Evolutionary conservation across 2,329 filamentous ascomycete species (phyloP).

Genomic region (Cercospora brassicicola): DNA sequence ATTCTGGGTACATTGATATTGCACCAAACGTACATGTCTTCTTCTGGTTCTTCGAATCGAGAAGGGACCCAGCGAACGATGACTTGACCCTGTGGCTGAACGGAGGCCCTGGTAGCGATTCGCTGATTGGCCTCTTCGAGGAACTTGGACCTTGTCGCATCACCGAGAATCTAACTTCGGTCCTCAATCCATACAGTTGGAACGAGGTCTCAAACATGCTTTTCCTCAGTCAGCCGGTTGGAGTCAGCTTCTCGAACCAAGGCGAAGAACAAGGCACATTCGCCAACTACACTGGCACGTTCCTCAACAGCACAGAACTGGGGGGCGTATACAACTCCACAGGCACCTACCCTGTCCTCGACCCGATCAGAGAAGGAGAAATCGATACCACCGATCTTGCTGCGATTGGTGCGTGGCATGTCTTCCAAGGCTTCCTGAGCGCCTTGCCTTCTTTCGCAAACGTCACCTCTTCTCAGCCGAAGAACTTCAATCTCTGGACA

Average conservation of each 20-base stretch:
- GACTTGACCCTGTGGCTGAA: constrained; percentile 63
- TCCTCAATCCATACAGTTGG: constrained; percentile 64
- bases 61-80: constrained; percentile 53
- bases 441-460: constrained; percentile 48
- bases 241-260: constrained; percentile 58
- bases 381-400: constrained; percentile 59
- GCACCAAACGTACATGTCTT: constrained; percentile 52
- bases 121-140: constrained; percentile 60
- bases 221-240: constrained; percentile 69
- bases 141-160: constrained; percentile 48
- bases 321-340: constrained; percentile 22
- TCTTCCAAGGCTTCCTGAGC: constrained; percentile 56
- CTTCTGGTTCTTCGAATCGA: constrained; percentile 65
- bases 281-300: constrained; percentile 44
- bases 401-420: constrained; percentile 56
- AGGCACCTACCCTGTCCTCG: constrained; percentile 53
- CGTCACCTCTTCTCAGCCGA: constrained; percentile 50
- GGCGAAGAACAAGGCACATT: constrained; percentile 28
- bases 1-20: constrained; percentile 44
- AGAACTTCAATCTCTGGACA: constrained; percentile 39
- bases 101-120: constrained; percentile 58
- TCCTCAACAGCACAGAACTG: constrained; percentile 47
- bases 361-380: constrained; percentile 44
- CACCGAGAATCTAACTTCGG: constrained; percentile 48
- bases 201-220: constrained; percentile 66